These are phyloP conservation scores for Endocalyx cinctus DNA, from an alignment of 2,329 filamentous ascomycete genomes.

Conservation along the genomic window DNA sequence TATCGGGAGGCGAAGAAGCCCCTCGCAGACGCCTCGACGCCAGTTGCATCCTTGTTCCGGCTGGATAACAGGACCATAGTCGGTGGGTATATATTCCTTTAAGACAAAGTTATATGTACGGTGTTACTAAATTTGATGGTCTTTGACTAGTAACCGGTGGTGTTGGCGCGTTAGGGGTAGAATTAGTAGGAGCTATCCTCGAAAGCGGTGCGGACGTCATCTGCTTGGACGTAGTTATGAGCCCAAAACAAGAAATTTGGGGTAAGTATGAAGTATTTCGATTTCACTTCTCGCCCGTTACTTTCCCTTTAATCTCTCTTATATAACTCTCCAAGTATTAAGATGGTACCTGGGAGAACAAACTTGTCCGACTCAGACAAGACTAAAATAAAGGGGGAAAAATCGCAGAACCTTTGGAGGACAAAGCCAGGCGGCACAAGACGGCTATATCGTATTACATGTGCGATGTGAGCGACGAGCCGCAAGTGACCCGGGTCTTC, in stretches of 20 bases:
- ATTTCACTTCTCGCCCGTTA: not conserved
- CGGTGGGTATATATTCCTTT: slow-evolving; percentile 1
- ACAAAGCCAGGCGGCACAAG: slow-evolving; percentile 6
- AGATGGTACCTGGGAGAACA: no score
- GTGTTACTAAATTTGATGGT: no score
- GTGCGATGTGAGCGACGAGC: slow-evolving; percentile 18
- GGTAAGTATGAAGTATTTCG: slow-evolving; percentile 7
- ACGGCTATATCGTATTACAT: slow-evolving; percentile 15
- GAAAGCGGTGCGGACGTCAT: slow-evolving; percentile 30
- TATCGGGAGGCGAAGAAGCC: slow-evolving; percentile 7
- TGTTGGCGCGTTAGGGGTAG: slow-evolving; percentile 17
- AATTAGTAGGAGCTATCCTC: slow-evolving; percentile 17
- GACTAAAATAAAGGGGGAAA: no score
- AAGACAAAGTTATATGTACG: not conserved
- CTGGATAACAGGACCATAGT: slow-evolving; percentile 13
- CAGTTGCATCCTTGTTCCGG: slow-evolving; percentile 8
- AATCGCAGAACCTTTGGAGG: not conserved
- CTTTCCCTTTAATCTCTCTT: no score
- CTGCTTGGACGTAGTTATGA: slow-evolving; percentile 21
- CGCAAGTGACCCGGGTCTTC: slow-evolving; percentile 12
- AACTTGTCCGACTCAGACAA: no score
- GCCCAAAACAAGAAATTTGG: slow-evolving; percentile 13
- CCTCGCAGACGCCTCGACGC: slow-evolving; percentile 1
- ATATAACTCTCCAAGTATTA: no score
- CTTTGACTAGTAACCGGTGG: slow-evolving; percentile 19